These are phyloP conservation scores for Solioccasus polychromus DNA, from an alignment of 768 basidiomycete genomes.

Conservation along the genomic window DNA sequence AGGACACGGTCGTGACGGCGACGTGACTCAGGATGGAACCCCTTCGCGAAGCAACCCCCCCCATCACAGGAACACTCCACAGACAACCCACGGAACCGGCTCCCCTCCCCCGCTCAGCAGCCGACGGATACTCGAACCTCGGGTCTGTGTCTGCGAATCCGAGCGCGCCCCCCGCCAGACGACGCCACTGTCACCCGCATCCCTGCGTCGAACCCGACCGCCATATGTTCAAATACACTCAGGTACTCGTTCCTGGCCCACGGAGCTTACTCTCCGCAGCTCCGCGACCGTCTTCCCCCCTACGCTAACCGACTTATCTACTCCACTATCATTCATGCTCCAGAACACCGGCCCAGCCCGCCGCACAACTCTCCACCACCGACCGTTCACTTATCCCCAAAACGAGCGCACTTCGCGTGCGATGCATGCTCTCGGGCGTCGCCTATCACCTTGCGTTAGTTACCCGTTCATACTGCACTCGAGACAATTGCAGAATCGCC, in stretches of 20 bases:
- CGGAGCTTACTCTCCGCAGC: too few species aligned
- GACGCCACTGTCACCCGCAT: too few species aligned
- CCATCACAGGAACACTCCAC: conserved; percentile 27
- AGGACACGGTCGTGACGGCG: conserved; percentile 9
- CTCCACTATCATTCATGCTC: background rate
- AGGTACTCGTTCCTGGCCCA: too few species aligned
- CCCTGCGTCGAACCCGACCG: too few species aligned
- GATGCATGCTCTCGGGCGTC: conserved; percentile 34
- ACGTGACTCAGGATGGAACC: conserved; percentile 1
- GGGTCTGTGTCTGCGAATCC: too few species aligned
- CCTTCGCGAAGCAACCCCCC: conserved; percentile 21
- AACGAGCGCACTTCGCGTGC: conserved; percentile 44
- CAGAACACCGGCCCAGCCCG: conserved; percentile 38
- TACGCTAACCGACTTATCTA: too few species aligned
- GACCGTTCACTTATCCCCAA: conserved; percentile 50
- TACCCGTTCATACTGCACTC: background rate
- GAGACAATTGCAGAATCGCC: conserved; percentile 16
- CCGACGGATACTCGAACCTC: too few species aligned
- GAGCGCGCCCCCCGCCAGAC: too few species aligned
- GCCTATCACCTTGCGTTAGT: conserved; percentile 28
- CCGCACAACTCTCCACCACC: conserved; percentile 50
- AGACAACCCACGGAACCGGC: conserved; percentile 29
- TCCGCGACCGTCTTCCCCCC: too few species aligned
- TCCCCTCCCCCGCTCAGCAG: conserved; percentile 9
- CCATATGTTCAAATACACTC: too few species aligned